Conservation (phyloP, 768 basidiomycete species). For the Auriscalpium vulgare region DNA sequence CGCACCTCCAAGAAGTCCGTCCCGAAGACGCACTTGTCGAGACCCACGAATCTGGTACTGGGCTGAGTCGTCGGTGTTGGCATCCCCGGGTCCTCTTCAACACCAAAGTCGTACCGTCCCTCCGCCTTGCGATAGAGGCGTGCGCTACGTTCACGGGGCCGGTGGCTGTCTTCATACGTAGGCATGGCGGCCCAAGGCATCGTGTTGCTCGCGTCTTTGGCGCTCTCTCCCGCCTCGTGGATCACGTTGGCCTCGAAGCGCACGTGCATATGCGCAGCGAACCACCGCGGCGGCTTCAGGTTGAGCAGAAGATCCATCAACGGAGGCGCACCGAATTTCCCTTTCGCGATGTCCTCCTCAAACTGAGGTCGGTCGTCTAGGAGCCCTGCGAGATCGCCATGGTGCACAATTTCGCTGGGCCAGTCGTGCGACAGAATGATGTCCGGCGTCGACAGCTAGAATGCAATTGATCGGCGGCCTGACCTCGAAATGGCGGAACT, state of each 20-base stretch:
- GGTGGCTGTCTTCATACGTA: no score
- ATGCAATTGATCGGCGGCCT: not conserved
- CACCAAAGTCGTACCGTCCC: no score
- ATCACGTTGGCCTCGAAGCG: slow-evolving; percentile 59
- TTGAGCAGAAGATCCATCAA: slow-evolving; percentile 67
- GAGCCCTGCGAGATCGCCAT: slow-evolving; percentile 62
- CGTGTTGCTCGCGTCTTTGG: no score
- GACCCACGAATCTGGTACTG: slow-evolving; percentile 71
- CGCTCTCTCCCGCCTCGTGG: no score
- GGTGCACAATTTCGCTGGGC: slow-evolving; percentile 78
- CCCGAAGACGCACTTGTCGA: slow-evolving; percentile 71
- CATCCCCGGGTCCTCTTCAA: no score
- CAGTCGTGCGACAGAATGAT: slow-evolving; percentile 97
- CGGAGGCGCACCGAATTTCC: slow-evolving; percentile 80
- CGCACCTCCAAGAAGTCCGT: slow-evolving; percentile 76
- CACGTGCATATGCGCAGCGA: slow-evolving; percentile 84
- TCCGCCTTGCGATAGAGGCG: no score
- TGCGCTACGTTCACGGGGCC: no score
- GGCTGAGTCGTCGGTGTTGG: no score
- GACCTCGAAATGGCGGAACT: slow-evolving; percentile 11
- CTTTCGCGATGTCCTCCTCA: slow-evolving; percentile 54
- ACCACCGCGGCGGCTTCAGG: slow-evolving; percentile 83
- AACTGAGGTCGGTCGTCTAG: slow-evolving; percentile 76
- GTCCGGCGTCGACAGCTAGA: slow-evolving; percentile 48
- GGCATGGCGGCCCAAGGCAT: no score